These are phyloP conservation scores for Aspergillus unguis DNA, from an alignment of 2,329 filamentous ascomycete genomes.

Conservation along the genomic window DNA sequence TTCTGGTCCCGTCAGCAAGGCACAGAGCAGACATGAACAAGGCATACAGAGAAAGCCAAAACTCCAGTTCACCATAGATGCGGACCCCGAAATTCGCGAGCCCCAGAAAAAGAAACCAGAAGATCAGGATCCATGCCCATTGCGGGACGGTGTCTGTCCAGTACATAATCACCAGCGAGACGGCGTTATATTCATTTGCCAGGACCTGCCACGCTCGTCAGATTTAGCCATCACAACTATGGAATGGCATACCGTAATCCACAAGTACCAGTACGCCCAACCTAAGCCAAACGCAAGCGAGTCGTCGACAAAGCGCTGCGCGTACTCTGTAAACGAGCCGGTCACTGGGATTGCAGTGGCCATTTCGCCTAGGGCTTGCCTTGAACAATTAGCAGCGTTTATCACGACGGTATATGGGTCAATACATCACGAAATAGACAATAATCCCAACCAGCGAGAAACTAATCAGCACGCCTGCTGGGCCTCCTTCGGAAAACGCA, in stretches of 20 bases:
- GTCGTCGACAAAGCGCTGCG: conserved; percentile 71
- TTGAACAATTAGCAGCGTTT: background rate
- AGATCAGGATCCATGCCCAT: conserved; percentile 65
- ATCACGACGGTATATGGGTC: background rate
- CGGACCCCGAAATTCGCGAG: conserved; percentile 68
- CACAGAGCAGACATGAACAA: background rate
- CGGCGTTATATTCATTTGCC: conserved; percentile 12
- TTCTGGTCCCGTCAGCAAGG: background rate
- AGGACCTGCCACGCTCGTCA: background rate
- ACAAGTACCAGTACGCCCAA: conserved; percentile 80
- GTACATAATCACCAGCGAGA: conserved; percentile 64
- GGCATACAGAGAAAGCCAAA: conserved; percentile 63
- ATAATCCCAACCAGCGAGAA: conserved; percentile 67
- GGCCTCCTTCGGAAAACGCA: conserved; percentile 61
- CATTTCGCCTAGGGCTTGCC: conserved; percentile 58
- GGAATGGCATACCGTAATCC: conserved; percentile 43
- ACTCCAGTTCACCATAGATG: conserved; percentile 71
- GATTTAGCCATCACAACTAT: too few relatives aligned
- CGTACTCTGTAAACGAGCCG: conserved; percentile 72
- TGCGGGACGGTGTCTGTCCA: conserved; percentile 61
- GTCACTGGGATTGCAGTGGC: conserved; percentile 72
- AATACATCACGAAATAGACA: conserved; percentile 70
- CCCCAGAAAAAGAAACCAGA: conserved; percentile 60
- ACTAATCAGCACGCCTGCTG: conserved; percentile 63
- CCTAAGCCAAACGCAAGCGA: conserved; percentile 70